phyloP scores from a whole-genome alignment of 2,329 filamentous ascomycete species.

The Xylariaceae sp. region DNA sequence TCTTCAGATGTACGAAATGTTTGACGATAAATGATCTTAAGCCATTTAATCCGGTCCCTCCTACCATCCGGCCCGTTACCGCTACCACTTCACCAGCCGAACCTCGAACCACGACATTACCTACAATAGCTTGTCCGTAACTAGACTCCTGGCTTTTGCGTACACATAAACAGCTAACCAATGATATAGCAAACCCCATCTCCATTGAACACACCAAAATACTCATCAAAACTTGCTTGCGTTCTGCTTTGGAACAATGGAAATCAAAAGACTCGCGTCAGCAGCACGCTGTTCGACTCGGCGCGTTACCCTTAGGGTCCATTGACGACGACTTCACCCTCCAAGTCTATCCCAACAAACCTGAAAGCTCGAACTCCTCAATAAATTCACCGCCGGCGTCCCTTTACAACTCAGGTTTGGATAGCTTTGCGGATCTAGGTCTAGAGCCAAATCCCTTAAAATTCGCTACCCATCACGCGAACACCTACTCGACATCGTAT shows the following conservation, averaged over 20 bases:
- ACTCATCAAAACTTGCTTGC: constrained; percentile 41
- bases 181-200: constrained; percentile 33
- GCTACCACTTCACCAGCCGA: constrained; percentile 14
- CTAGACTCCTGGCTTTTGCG: not conserved
- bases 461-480: constrained; percentile 22
- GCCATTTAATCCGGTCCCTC: constrained; percentile 31
- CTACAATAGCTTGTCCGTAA: constrained; percentile 23
- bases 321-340: constrained; percentile 21
- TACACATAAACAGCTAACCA: constrained; percentile 10
- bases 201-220: constrained; percentile 55
- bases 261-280: constrained; percentile 14
- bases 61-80: constrained; percentile 20
- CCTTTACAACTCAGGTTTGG: constrained; percentile 31
- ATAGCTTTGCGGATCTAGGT: constrained; percentile 33
- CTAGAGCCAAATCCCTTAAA: constrained; percentile 33
- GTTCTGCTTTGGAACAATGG: constrained; percentile 34
- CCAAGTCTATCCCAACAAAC: constrained; percentile 17
- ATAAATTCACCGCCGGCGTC: constrained; percentile 20
- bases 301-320: constrained; percentile 16
- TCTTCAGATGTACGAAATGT: constrained; percentile 80
- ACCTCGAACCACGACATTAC: constrained; percentile 15
- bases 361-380: constrained; percentile 23
- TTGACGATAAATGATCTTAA: constrained; percentile 77
- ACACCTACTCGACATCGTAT: constrained; percentile 44
- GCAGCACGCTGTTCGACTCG: constrained; percentile 10